Base-by-base conservation (phyloP, 2,329 filamentous ascomycete species). In the Alternaria conjuncta region DNA sequence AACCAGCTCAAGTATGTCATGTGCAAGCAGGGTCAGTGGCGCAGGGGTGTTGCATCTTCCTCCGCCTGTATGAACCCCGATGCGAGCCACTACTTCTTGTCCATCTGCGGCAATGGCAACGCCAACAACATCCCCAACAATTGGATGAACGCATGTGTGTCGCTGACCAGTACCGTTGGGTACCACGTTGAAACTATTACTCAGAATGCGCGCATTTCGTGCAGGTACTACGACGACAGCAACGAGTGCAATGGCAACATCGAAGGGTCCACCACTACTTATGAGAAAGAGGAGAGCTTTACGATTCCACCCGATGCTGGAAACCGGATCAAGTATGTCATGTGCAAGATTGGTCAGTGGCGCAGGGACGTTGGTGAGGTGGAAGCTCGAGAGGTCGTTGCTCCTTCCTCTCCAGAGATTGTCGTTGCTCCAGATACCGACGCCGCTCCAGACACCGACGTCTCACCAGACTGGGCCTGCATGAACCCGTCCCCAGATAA, bases 211-310 rank as follows among this genome's bases (percentile, higher is more conserved):
- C 26, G 28, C 13, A 18, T 36, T 3, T n/a, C 6, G 18, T 51
- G 49, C 49, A 51, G 6, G 18, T 51, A 11, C 12, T 32, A 51
- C 49, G 49, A 51, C 49, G 49, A 25, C 20, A 41, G 30, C 20
- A 25, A 53, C 30, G 20, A 18, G 49, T 53, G 49, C 30, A 36
- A 36, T 11, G 20, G 30, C 20, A 12, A 36, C 21, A 5, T 51
- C 11, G n/a, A 28, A n/a, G 20, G 7, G 4, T 9, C 12, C 7
- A 2, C 25, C 26, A 15, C 7, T 26, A 50, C 46, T 8, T 6
- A 9, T 0, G 47, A 51, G 12, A 51, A 21, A 13, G 6, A 18
- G 0, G 26, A 51, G 28, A 21, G 26, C 26, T 51, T 51, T 51
- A 26, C 8, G 47, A 28, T 28, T 12, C 3, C 4, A 1, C 15